Percentiles rank a stretch among this genome's conserved stretches.
phyloP scores from a whole-genome alignment of 1,284 basidiomycete species.

The Ceratobasidium sp. region DNA sequence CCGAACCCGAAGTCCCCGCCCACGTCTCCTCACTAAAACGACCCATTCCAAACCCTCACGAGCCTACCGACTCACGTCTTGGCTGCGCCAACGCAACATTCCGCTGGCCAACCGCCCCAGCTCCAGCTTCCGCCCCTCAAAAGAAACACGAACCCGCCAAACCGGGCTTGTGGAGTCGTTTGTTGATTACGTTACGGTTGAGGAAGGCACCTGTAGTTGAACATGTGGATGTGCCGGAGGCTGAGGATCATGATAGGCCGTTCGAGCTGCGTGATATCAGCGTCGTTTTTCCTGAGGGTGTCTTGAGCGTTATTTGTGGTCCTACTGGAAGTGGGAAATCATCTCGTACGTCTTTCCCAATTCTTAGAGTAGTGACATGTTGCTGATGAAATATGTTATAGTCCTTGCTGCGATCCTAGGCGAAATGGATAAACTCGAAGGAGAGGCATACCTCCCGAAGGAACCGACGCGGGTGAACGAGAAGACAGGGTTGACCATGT shows the following conservation, averaged over 20 bases:
- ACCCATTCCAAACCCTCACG: not conserved
- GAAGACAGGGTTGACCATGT: conserved; percentile 23
- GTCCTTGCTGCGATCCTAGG: conserved; percentile 21
- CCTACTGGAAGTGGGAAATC: conserved; percentile 46
- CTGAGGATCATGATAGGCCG: conserved; percentile 2
- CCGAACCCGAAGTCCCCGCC: conserved; percentile 34
- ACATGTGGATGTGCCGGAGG: not conserved
- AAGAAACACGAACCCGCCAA: conserved; percentile 10
- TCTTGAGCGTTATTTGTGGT: conserved; percentile 34
- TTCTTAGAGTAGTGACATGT: not conserved
- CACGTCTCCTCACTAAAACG: conserved; percentile 30
- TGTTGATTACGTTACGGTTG: conserved; percentile 8
- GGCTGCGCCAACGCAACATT: conserved; percentile 31
- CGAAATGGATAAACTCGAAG: not conserved
- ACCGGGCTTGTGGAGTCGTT: not conserved
- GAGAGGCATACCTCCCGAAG: conserved; percentile 42
- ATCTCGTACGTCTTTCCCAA: conserved; percentile 17
- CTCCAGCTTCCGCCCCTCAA: not conserved
- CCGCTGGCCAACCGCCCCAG: conserved; percentile 22
- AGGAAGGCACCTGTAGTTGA: not conserved
- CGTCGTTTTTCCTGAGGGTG: conserved; percentile 32
- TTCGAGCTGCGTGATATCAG: conserved; percentile 42
- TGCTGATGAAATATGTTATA: conserved; percentile 24
- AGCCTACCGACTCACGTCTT: conserved; percentile 23
- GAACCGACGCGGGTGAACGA: conserved; percentile 22